Percentiles rank a stretch among this genome's conserved stretches.
Evolutionary conservation across 331 rosid species (phyloP).

Genomic region (Pyracantha coccinea): DNA sequence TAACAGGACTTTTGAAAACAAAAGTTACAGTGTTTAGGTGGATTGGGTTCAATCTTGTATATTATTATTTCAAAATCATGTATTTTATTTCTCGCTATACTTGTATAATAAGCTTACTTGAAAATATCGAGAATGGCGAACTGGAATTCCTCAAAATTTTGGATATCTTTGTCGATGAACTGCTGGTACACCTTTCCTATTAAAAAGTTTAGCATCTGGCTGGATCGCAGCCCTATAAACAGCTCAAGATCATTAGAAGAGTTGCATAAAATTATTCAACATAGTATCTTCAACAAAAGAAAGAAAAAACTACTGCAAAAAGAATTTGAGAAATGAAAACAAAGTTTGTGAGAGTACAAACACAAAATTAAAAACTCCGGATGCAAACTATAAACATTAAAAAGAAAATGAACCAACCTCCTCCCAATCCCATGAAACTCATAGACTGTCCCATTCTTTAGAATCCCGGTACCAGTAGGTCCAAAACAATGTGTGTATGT

Average conservation of each 20-base stretch:
- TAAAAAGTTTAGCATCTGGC: constrained; percentile 8
- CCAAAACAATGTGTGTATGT: not conserved
- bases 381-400: not conserved
- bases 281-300: not conserved
- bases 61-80: not conserved
- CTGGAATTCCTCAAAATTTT: constrained; percentile 21
- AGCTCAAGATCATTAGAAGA: not conserved
- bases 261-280: not conserved
- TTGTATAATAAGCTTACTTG: constrained; percentile 23
- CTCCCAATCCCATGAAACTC: constrained; percentile 45
- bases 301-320: not conserved
- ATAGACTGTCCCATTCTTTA: constrained; percentile 37
- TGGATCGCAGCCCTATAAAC: constrained; percentile 26
- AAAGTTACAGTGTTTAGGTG: not conserved
- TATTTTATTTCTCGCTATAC: not conserved
- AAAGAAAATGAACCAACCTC: constrained; percentile 23
- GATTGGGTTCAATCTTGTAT: too few relatives aligned
- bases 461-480: not conserved
- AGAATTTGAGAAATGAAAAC: not conserved
- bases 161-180: constrained; percentile 16
- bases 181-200: constrained; percentile 25
- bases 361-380: not conserved
- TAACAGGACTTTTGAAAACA: too few relatives aligned
- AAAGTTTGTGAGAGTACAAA: not conserved
- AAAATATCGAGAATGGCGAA: constrained; percentile 49